Evolutionary conservation across 768 basidiomycete genomes (phyloP), one percentile per base, ranked within the genome.

Genomic region (Gloeostereum incarnatum): DNA sequence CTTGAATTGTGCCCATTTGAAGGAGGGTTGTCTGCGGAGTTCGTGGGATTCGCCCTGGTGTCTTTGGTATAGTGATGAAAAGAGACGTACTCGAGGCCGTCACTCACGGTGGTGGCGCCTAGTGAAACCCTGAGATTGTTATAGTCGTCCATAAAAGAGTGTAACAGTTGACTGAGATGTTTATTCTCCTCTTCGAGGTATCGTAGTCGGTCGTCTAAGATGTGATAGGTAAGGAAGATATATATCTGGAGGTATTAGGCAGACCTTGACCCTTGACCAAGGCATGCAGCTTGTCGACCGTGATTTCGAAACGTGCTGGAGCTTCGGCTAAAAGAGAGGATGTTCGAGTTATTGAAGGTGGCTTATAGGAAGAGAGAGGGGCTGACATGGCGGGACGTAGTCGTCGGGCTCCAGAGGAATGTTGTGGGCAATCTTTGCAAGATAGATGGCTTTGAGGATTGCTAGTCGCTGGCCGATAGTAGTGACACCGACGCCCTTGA

Each of bases 371-470:
- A 26, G 24, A 39, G 33, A 19, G 23, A 1, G 25, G 17, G 33
- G 63, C 87, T 51, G 52, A 90, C 91, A 92, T 41, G 89, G 88
- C 6, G 92, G 91, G 10, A 92, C 73, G 55, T 90, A 96, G 49
- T 88, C 73, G 45, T 85, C 82, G 26, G 81, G 64, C 42, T 89
- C 87, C 47, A 93, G 78, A 25, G 85, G 78, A 36, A 99, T 67
- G 45, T 78, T 78, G 52, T 93, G 73, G 1, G 78, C 77, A 36
- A 92, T 61, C 66, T 99, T 99, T 50, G 88, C 65, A 38, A 78
- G 77, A 63, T 96, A 98, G 41, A 97, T 79, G 34, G 85, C 82
- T 58, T 91, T 93, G 56, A 98, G 78, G 45, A 98, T 90, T 31
- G 86, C 69, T 24, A 99, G 63, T 39, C 96, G 71, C 59, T 97